Evolutionary conservation across 306 rosid species (phyloP), one percentile per base, ranked within the genome.

Genomic region (Gastrolobium villosum): DNA sequence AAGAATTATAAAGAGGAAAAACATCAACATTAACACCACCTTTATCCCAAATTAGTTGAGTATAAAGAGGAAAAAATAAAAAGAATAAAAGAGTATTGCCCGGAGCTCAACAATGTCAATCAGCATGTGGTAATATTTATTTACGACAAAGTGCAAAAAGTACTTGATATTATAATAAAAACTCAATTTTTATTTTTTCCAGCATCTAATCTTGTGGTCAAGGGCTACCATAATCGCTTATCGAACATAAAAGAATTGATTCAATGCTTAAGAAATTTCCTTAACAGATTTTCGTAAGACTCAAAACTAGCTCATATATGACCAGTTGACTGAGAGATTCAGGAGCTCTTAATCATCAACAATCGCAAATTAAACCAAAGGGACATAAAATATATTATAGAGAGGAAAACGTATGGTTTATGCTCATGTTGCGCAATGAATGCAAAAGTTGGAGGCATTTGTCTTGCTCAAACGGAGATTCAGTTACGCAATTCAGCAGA

Each of bases 401-500:
- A 39, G 43, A 4, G 43, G 6, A 39, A 6, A 39, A 45, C 13
- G 3, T 20, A 20, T 20, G 11, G 13, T 8, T n/a, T n/a, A n/a
- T n/a, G n/a, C n/a, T n/a, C n/a, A n/a, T n/a, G n/a, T n/a, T n/a
- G n/a, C 92, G 92, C 81, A 92, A 56, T 1, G 95, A 90, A 79
- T 75, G 83, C 81, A 94, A 45, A 68, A 94, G 93, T 31, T 30
- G 80, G 39, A 78, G 66, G 83, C 98, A 94, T 83, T 89, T 90
- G 45, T 87, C 86, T 82, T 90, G 83, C 44, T 92, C 91, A 78
- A 67, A 86, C 0, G 96, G 79, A 71, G 94, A 82, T 6, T 89
- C 82, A 11, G 94, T 67, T 2, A 92, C 90, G 86, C 98, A 94
- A 54, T 94, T 94, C 55, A 90, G 90, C 57, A 91, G 91, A 84